Evolutionary conservation across 1,139 yeast species (phyloP).

Genomic region (Taphrina confusa): DNA sequence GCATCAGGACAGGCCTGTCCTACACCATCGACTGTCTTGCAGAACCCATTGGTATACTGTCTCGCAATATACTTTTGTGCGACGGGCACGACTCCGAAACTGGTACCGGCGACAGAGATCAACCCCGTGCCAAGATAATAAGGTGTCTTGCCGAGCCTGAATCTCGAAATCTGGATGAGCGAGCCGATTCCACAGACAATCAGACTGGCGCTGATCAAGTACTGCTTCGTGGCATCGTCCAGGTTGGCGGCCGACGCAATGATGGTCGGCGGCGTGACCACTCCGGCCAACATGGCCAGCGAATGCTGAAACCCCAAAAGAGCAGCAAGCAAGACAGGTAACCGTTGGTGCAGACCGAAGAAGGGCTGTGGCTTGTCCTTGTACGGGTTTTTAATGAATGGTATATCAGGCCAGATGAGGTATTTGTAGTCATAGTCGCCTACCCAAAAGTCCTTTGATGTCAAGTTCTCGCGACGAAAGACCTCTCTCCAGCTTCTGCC

Average conservation of each 20-base stretch:
- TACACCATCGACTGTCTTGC: slow-evolving; percentile 64
- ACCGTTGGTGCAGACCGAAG: slow-evolving; percentile 72
- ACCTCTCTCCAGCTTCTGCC: background rate
- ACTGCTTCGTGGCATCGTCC: slow-evolving; percentile 26
- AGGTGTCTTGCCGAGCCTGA: slow-evolving; percentile 44
- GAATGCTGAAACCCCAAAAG: slow-evolving; percentile 84
- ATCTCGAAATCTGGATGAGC: slow-evolving; percentile 73
- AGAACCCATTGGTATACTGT: slow-evolving; percentile 73
- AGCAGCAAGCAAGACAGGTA: slow-evolving; percentile 75
- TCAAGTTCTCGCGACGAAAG: background rate
- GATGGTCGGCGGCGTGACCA: slow-evolving; percentile 70
- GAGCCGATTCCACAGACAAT: slow-evolving; percentile 76
- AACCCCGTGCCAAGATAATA: slow-evolving; percentile 72
- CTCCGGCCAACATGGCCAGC: slow-evolving; percentile 86
- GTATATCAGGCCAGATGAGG: slow-evolving; percentile 74
- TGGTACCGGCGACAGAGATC: slow-evolving; percentile 83
- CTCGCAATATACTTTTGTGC: slow-evolving; percentile 73
- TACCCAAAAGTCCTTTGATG: slow-evolving; percentile 47
- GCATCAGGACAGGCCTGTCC: slow-evolving; percentile 83
- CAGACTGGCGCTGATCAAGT: slow-evolving; percentile 74
- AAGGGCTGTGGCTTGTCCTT: slow-evolving; percentile 59
- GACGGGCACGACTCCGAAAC: slow-evolving; percentile 82
- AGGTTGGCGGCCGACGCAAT: slow-evolving; percentile 23
- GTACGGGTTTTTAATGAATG: slow-evolving; percentile 53
- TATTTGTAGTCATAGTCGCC: slow-evolving; percentile 83